Evolutionary conservation across 164 flowering plant species (phyloP), one percentile per base, ranked within the genome.

Genomic region (Paratinospora sagittata): DNA sequence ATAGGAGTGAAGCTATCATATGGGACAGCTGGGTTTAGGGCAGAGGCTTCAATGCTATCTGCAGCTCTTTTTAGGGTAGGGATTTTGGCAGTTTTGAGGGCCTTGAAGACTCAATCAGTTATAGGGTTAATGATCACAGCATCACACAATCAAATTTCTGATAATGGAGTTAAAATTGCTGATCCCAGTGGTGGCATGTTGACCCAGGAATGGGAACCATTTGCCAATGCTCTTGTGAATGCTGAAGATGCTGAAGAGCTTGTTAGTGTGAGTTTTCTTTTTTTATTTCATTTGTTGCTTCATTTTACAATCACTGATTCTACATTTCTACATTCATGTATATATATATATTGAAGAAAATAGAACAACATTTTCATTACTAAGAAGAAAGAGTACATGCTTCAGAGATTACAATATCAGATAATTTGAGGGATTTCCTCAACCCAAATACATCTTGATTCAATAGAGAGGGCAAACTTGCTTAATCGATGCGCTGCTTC

Each of bases 41-140:
- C 91, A 2, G 96, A 92, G 27, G 97, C 93, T 7, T 83, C 91
- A 24, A 34, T 95, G 9, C 82, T 95, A 13, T 65, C 82, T 45
- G 87, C 98, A 16, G 88, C 97, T 8, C 89, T 89, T 58, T 89
- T 73, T 72, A 80, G 97, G 23, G 84, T 86, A 24, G 97, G 97
- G 52, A 86, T 92, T 55, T 65, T 94, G 74, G 88, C 93, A 17
- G 95, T 93, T 13, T 73, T 94, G 71, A 79, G 97, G 71, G 85
- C 97, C 2, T 24, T 92, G 24, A 84, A 88, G 74, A 90, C 92
- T 2, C 74, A 75, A 37, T 82, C 92, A 3, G 82, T 81, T 27
- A 78, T 86, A 19, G 98, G 98, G 0, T 70, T 95, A 76, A 88
- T 92, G 97, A 88, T 95, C 86, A 92, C 98, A 0, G 98, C 98